Conservation (phyloP, 805 yeast species). For the Hanseniaspora singularis region DNA sequence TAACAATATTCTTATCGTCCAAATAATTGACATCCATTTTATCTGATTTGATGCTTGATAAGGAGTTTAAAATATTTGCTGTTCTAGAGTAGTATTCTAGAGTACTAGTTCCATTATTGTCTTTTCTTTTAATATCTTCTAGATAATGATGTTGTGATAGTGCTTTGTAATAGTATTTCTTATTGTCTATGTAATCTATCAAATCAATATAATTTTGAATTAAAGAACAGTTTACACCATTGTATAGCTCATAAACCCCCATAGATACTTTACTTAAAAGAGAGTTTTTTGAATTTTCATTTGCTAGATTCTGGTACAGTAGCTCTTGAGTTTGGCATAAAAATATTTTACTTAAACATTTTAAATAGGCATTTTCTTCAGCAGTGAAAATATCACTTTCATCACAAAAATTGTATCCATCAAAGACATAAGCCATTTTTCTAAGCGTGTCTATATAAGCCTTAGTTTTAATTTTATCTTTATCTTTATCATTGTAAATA, state of each 20-base stretch:
- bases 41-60: background rate
- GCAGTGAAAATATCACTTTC: background rate
- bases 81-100: no score
- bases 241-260: constrained; percentile 4
- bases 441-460: background rate
- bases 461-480: background rate
- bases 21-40: background rate
- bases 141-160: background rate
- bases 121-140: background rate
- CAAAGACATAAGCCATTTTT: background rate
- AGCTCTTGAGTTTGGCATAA: constrained; percentile 4
- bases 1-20: background rate
- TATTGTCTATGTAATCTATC: background rate
- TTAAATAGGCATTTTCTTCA: background rate
- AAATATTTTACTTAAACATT: background rate
- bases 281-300: background rate
- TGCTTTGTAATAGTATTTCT: background rate
- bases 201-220: background rate
- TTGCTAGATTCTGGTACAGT: background rate
- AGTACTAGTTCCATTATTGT: background rate
- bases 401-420: background rate
- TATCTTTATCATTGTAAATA: no score
- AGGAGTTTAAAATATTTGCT: no score
- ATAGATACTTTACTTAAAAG: background rate
- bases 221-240: background rate